Conservation (phyloP, 768 basidiomycete species). For the Rhodocollybia butyracea region DNA sequence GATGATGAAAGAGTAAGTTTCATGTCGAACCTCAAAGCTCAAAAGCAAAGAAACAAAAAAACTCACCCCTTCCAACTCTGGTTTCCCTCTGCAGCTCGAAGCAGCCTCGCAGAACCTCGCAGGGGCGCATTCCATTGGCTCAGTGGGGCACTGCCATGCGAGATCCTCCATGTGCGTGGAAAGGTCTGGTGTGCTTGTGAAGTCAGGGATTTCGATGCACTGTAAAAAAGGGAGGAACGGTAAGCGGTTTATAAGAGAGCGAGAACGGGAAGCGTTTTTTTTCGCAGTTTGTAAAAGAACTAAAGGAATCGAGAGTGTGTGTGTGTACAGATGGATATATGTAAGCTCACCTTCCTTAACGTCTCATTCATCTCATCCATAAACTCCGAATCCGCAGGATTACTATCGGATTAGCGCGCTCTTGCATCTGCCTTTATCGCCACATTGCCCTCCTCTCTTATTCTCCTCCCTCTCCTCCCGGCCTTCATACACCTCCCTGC, state of each 20-base stretch:
- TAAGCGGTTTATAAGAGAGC: no score
- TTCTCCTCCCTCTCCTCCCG: no score
- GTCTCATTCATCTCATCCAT: constrained; percentile 74
- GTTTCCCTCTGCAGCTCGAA: constrained; percentile 79
- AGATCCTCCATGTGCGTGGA: constrained; percentile 78
- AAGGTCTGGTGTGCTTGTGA: constrained; percentile 76
- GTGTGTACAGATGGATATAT: no score
- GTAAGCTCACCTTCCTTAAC: constrained; percentile 63
- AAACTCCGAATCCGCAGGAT: constrained; percentile 60
- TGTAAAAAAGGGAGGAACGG: constrained; percentile 23
- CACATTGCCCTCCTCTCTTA: not conserved
- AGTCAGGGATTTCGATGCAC: constrained; percentile 76
- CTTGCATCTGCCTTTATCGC: not conserved
- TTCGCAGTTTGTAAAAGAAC: no score
- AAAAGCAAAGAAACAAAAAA: no score
- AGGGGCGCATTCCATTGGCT: constrained; percentile 76
- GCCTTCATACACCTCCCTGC: constrained; percentile 61
- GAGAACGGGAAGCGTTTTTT: no score
- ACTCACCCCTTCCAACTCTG: constrained; percentile 75
- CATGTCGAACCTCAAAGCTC: no score
- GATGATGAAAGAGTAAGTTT: constrained; percentile 13
- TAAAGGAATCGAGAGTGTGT: no score
- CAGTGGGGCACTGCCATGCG: constrained; percentile 77
- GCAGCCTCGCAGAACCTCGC: constrained; percentile 81
- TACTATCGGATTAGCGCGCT: not conserved